Percentiles rank a stretch among this genome's conserved stretches.
These are phyloP conservation scores for Coemansia sp. DNA, from an alignment of 192 early-diverging fungal species.

Conservation along the genomic window DNA sequence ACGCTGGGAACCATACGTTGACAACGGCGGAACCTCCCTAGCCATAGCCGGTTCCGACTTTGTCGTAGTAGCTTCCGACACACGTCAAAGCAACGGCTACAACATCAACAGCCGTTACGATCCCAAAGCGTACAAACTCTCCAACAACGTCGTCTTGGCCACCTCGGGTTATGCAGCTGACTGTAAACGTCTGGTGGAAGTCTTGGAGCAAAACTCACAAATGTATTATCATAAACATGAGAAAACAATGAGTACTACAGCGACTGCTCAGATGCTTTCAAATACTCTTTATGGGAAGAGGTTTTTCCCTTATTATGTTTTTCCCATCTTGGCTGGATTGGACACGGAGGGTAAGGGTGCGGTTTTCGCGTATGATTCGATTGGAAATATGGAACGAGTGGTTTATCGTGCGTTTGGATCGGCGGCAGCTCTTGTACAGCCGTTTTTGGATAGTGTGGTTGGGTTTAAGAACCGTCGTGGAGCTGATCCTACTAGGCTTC, in stretches of 20 bases:
- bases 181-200: conserved; percentile 78
- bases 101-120: conserved; percentile 91
- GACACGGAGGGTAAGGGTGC: conserved; percentile 87
- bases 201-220: conserved; percentile 84
- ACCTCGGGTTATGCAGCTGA: conserved; percentile 91
- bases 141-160: conserved; percentile 81
- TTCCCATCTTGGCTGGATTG: conserved; percentile 86
- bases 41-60: conserved; percentile 96
- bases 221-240: conserved; percentile 92
- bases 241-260: conserved; percentile 79
- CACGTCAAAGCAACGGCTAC: conserved; percentile 93
- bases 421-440: conserved; percentile 88
- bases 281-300: conserved; percentile 89
- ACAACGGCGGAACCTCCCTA: conserved; percentile 84
- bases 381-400: conserved; percentile 87
- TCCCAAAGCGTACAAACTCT: conserved; percentile 88
- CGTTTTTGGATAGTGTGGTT: conserved; percentile 96
- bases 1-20: conserved; percentile 87
- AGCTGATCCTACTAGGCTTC: conserved; percentile 12
- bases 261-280: conserved; percentile 93
- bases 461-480: conserved; percentile 69
- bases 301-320: conserved; percentile 97
- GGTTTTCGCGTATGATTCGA: conserved; percentile 91
- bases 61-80: conserved; percentile 92
- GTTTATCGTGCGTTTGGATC: conserved; percentile 78